Evolutionary conservation across 306 rosid species (phyloP).

Genomic region (Vachellia collinsii): DNA sequence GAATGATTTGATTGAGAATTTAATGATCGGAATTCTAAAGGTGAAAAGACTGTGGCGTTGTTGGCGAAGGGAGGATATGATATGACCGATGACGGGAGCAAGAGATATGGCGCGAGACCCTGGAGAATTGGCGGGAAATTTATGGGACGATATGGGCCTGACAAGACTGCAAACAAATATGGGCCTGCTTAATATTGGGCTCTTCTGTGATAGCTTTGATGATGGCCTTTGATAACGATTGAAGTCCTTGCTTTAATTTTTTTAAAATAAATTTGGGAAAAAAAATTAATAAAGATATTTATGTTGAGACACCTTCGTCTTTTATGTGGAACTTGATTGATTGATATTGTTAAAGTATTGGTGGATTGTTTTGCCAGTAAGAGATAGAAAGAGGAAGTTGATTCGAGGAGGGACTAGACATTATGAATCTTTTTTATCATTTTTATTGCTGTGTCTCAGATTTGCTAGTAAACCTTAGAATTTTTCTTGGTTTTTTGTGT

Average conservation of each 20-base stretch:
- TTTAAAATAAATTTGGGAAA: too few species aligned
- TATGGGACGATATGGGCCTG: background rate
- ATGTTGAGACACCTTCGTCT: background rate
- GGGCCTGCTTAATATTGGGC: background rate
- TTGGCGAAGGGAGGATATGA: background rate
- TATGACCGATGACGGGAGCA: background rate
- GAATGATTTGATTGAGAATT: too few species aligned
- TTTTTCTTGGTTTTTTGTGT: too few species aligned
- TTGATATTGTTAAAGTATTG: background rate
- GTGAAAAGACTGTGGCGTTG: background rate
- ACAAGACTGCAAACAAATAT: too few species aligned
- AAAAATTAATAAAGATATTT: background rate
- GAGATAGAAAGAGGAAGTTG: too few species aligned
- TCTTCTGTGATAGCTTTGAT: background rate
- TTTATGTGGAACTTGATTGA: too few species aligned
- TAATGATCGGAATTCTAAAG: background rate
- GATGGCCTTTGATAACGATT: background rate
- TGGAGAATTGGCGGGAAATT: constrained; percentile 11
- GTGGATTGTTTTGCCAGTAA: too few species aligned
- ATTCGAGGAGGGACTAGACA: too few species aligned
- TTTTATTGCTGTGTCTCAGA: too few species aligned
- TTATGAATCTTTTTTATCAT: too few species aligned
- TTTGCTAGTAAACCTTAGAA: too few species aligned
- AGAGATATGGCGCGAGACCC: constrained; percentile 14
- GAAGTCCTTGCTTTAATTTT: background rate